Base-by-base conservation (phyloP, 1,284 basidiomycete genomes). In the Ceratobasidium sp. region DNA sequence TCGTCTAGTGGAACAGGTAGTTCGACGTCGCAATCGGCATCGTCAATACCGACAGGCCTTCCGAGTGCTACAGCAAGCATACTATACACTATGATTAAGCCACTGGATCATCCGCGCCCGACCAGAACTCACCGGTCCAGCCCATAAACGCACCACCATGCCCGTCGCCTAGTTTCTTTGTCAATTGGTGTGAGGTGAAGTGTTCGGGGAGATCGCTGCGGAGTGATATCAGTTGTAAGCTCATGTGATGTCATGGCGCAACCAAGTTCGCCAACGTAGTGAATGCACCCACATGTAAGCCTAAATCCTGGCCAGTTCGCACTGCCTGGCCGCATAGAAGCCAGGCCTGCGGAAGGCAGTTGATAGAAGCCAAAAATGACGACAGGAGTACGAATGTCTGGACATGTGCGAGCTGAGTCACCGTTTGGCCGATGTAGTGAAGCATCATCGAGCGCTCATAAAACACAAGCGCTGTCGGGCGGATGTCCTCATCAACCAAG, bases 281-380 rank as follows among this genome's bases (percentile, higher is more conserved):
- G n/a, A 32, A 47, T 15, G 3, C 25, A 83, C 91, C 82, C 79
- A 94, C 92, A 80, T 95, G 93, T 72, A 95, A 83, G 53, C 93
- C 93, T 50, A 95, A 82, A 80, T 96, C 93, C 78, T 95, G 93
- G 1, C 90, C 92, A 70, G 87, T 87, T 67, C 93, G 87, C 50
- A 95, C 86, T 31, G 92, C 93, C 77, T 95, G 93, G 49, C 93
- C 93, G 55, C 93, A 86, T 56, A 94, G 82, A 71, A 95, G 85
- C 93, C 93, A 96, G 29, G 92, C 91, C 80, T 94, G 93, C 1
- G 93, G 93, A 70, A 95, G 85, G 75, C 92, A 93, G 76, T 95
- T 95, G 73, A 95, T 85, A 64, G 91, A 91, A 75, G 92, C 94
- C 70, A 95, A 82, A 81, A 94, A 95, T 0, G 92, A 92, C 40